These are phyloP conservation scores for Cardiospermum halicacabum DNA, from an alignment of 345 rosid genomes.

Conservation along the genomic window DNA sequence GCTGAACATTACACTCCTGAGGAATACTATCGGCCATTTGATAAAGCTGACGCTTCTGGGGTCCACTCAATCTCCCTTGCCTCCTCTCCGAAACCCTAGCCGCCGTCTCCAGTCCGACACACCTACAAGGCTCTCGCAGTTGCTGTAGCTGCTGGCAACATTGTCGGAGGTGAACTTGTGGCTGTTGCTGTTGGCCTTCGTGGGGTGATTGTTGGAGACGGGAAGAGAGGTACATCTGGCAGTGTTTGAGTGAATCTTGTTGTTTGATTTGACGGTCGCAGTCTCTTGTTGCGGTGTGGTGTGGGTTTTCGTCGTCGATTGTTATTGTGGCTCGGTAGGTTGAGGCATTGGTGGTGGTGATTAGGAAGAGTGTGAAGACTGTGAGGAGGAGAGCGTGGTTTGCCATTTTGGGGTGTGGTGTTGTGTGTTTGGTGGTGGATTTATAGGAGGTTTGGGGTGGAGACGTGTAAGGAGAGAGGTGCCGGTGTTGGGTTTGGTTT, in stretches of 20 bases:
- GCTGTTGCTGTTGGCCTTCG: not conserved
- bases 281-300: not conserved
- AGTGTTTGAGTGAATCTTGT: conserved; percentile 32
- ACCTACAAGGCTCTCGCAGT: conserved; percentile 25
- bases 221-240: conserved; percentile 26
- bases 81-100: conserved; percentile 8
- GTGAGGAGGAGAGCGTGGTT: conserved; percentile 21
- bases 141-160: conserved; percentile 32
- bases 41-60: not conserved
- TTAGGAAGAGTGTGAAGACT: conserved; percentile 17
- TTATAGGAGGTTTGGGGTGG: not conserved
- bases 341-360: conserved; percentile 28
- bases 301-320: conserved; percentile 12
- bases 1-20: conserved; percentile 11
- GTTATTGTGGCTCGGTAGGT: conserved; percentile 23
- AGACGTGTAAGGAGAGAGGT: conserved; percentile 1
- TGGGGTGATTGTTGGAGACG: too few species aligned
- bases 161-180: not conserved
- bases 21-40: conserved; percentile 14
- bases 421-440: too few species aligned
- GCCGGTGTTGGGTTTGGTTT: conserved; percentile 18
- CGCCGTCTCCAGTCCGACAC: conserved; percentile 19
- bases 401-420: conserved; percentile 17
- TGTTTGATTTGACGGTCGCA: conserved; percentile 20
- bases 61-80: not conserved